Conservation (phyloP, 2,329 filamentous ascomycete species). For the Plectosphaerella plurivora region DNA sequence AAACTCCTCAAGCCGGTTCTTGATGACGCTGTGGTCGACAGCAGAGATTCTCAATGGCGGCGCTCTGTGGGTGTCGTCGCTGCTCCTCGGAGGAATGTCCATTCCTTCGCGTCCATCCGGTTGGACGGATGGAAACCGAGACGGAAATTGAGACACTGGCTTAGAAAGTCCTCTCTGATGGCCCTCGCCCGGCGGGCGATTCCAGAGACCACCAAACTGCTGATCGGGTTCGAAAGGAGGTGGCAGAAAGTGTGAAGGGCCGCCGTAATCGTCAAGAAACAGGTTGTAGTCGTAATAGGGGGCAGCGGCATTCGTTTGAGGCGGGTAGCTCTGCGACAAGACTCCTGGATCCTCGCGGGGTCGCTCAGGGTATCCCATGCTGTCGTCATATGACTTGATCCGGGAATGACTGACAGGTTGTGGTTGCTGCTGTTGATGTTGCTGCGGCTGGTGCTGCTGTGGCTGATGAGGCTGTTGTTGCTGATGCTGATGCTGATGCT, state of each 20-base stretch:
- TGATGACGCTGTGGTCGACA: slow-evolving; percentile 50
- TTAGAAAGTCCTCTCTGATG: slow-evolving; percentile 38
- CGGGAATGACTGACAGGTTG: slow-evolving; percentile 29
- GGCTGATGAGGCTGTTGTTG: not conserved
- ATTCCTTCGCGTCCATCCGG: slow-evolving; percentile 45
- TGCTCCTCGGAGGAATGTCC: slow-evolving; percentile 30
- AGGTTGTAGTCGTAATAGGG: slow-evolving; percentile 54
- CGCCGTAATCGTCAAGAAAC: slow-evolving; percentile 53
- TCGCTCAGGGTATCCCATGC: slow-evolving; percentile 43
- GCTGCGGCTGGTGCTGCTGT: not conserved
- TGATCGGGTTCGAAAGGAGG: slow-evolving; percentile 51
- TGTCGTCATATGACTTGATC: slow-evolving; percentile 46
- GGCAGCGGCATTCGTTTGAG: slow-evolving; percentile 30
- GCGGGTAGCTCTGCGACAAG: slow-evolving; percentile 33
- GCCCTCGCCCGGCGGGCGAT: slow-evolving; percentile 33
- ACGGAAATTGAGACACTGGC: slow-evolving; percentile 47
- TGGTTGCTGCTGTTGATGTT: not conserved
- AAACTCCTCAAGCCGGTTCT: slow-evolving; percentile 57
- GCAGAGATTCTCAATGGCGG: slow-evolving; percentile 44
- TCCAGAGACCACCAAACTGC: slow-evolving; percentile 46
- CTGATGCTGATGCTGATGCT: slow-evolving; percentile 19
- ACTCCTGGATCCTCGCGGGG: slow-evolving; percentile 39
- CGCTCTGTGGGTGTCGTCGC: slow-evolving; percentile 33
- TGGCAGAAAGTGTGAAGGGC: slow-evolving; percentile 51
- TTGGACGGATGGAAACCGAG: slow-evolving; percentile 48